These are phyloP conservation scores for Podaxis sp. DNA, from an alignment of 768 basidiomycete species.

Conservation along the genomic window DNA sequence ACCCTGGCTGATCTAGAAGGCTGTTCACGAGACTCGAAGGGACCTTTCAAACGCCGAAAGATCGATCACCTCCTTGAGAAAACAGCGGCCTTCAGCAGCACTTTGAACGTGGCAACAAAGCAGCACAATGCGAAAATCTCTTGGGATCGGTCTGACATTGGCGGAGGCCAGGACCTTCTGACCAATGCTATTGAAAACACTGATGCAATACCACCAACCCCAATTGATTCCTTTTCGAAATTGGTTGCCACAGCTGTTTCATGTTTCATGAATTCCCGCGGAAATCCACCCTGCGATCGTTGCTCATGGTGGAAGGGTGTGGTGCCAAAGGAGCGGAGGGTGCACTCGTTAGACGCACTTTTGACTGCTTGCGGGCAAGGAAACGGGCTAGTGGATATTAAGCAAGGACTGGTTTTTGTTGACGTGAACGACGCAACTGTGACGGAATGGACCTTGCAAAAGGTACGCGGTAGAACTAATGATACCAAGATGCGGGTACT, in stretches of 20 bases:
- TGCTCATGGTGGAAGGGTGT: constrained; percentile 29
- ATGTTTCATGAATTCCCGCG: constrained; percentile 24
- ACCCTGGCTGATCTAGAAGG: neutral
- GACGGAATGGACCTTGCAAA: neutral
- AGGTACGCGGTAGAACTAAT: constrained; percentile 7
- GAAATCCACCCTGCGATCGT: constrained; percentile 17
- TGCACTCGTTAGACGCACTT: constrained; percentile 45
- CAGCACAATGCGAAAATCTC: neutral
- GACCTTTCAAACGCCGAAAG: constrained; percentile 1
- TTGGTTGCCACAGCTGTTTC: constrained; percentile 22
- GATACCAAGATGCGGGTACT: constrained; percentile 14
- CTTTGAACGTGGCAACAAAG: neutral
- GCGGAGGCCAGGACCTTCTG: neutral
- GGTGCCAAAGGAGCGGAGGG: constrained; percentile 29
- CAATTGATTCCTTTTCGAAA: neutral
- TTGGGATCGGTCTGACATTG: neutral
- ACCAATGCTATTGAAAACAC: neutral
- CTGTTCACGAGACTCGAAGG: neutral
- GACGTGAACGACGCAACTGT: constrained; percentile 22
- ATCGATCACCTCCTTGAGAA: neutral
- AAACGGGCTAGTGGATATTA: constrained; percentile 15
- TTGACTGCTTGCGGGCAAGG: constrained; percentile 48
- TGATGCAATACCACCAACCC: neutral
- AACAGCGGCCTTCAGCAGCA: neutral
- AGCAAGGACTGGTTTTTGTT: constrained; percentile 37